These are phyloP conservation scores for Mycena filopes DNA, from an alignment of 768 basidiomycete genomes.

Conservation along the genomic window DNA sequence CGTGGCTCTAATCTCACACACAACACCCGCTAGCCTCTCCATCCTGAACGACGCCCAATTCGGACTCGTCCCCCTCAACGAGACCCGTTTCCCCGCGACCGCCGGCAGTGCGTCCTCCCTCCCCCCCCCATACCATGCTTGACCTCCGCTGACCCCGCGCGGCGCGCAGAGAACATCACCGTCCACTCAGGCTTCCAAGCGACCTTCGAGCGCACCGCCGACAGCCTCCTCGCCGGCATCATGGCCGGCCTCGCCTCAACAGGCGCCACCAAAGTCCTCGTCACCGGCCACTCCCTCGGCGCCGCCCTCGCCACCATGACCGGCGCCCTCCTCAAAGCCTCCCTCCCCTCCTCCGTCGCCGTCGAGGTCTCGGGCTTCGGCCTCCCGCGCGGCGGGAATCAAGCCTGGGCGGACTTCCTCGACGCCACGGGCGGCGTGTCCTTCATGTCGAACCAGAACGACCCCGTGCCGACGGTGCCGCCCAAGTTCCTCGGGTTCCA, in stretches of 20 bases:
- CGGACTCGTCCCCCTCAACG: constrained; percentile 41
- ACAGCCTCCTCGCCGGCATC: constrained; percentile 44
- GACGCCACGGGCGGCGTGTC: constrained; percentile 44
- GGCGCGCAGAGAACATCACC: constrained; percentile 42
- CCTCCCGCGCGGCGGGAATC: constrained; percentile 56
- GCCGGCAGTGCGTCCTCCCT: constrained; percentile 34
- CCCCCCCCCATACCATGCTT: no score
- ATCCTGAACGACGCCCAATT: constrained; percentile 50
- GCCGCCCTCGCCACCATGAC: constrained; percentile 59
- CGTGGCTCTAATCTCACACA: background rate
- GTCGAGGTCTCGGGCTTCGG: constrained; percentile 52
- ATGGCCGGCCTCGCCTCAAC: constrained; percentile 40
- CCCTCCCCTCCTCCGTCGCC: constrained; percentile 45
- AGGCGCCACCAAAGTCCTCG: constrained; percentile 45
- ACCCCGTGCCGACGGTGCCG: constrained; percentile 53
- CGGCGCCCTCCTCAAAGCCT: constrained; percentile 50
- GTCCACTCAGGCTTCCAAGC: constrained; percentile 54
- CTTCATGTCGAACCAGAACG: constrained; percentile 52
- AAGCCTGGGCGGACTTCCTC: constrained; percentile 54
- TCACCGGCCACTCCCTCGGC: constrained; percentile 55
- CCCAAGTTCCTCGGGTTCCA: constrained; percentile 49
- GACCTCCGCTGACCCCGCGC: background rate
- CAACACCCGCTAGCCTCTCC: constrained; percentile 41
- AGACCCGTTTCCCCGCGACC: constrained; percentile 43
- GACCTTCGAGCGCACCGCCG: constrained; percentile 51